Conservation (phyloP, 164 flowering plant species). For the Protea cynaroides region DNA sequence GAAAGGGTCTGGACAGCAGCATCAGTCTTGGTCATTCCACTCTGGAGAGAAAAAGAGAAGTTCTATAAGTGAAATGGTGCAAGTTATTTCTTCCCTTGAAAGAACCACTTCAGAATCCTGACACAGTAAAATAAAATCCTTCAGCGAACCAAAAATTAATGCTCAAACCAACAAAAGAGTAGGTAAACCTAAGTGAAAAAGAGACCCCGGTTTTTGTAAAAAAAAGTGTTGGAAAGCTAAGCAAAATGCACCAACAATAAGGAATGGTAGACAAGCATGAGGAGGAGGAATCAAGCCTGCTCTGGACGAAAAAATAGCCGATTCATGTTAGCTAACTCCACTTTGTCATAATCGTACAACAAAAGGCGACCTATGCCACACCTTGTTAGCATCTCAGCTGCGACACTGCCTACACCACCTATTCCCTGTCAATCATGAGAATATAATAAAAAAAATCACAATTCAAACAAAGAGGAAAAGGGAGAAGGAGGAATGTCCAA, state of each 20-base stretch:
- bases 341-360: constrained; percentile 97
- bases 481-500: background rate
- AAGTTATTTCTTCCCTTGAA: background rate
- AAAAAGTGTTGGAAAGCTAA: background rate
- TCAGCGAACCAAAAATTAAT: background rate
- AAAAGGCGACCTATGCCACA: constrained; percentile 97
- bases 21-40: constrained; percentile 97
- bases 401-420: constrained; percentile 99
- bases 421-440: constrained; percentile 55
- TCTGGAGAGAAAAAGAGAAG: constrained; percentile 27
- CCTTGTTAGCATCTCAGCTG: constrained; percentile 99
- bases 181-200: too few species aligned
- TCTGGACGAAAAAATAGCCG: constrained; percentile 98
- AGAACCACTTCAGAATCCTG: background rate
- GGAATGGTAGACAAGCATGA: background rate
- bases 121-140: too few species aligned
- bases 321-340: constrained; percentile 99
- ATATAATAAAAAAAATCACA: constrained; percentile 1
- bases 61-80: background rate
- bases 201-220: background rate
- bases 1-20: constrained; percentile 96
- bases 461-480: background rate
- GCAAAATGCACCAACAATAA: background rate
- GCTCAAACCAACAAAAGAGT: background rate
- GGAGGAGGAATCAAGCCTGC: constrained; percentile 47